Base-by-base conservation (phyloP, 495 filamentous ascomycete species). In the Neurospora africana region DNA sequence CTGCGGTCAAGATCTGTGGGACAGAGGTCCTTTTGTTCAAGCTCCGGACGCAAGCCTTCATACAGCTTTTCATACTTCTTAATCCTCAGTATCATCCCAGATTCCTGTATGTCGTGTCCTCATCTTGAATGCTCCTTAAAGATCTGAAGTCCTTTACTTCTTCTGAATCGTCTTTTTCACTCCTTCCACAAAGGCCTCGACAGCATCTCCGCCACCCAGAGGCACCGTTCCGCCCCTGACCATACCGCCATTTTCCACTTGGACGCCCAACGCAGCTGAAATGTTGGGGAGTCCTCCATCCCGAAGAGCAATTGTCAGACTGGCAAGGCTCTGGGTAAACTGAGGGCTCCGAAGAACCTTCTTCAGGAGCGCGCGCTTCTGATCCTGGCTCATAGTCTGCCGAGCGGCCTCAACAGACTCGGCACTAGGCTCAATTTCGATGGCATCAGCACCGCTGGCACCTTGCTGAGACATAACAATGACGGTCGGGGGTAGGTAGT, bases 201-300 rank as follows among this genome's bases (percentile, higher is more conserved):
- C 90, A 33, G 93, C 93, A 76, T 95, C 91, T 38, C 91, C 92
- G 70, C 94, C 95, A 71, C 93, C 93, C n/a, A 97, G 80, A 6
- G 94, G 93, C 80, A 97, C 88, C 70, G 87, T 88, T 5, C 89
- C 88, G 17, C 91, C 90, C 74, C 85, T 85, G 75, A 95, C 87
- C 72, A 91, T 90, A 9, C 95, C 95, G 58, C 92, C 93, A 79
- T 97, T 92, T 72, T 88, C 86, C 27, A 99, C 87, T 68, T 87
- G 86, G 71, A 98, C 87, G 23, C 89, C 86, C 38, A 99, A 81
- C 30, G 94, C 94, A 74, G 97, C 93, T 27, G 93, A 91, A 71
- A 99, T 91, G 75, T 88, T 95, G 15, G 94, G 92, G 68, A 99
- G 82, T 0, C 93, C 95, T n/a, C 95, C 95, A 77, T 99, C 95